A percentile compares a stretch with the other conserved stretches of the same genome.
Conservation (phyloP, 179 eudicot genomes). For the Spergularia azorica region DNA sequence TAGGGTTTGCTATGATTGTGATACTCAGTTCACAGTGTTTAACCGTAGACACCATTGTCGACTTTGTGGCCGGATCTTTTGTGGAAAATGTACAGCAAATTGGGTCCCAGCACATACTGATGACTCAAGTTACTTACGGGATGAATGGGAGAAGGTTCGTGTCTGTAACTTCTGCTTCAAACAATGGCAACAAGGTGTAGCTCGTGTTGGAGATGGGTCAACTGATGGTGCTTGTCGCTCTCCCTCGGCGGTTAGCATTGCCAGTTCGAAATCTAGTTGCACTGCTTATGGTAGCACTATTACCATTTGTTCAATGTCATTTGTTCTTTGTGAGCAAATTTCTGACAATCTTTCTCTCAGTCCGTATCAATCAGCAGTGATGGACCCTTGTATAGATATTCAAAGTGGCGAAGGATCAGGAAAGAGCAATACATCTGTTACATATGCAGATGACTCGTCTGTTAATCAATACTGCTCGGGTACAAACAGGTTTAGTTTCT, state of each 20-base stretch:
- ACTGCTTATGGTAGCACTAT: conserved; percentile 61
- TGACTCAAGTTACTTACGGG: conserved; percentile 40
- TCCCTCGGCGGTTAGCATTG: conserved; percentile 57
- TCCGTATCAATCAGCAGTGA: conserved; percentile 58
- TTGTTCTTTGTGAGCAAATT: conserved; percentile 51
- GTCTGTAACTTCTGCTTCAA: conserved; percentile 89
- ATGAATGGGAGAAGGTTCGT: conserved; percentile 76
- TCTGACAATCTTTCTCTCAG: conserved; percentile 49
- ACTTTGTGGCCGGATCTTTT: conserved; percentile 86
- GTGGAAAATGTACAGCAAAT: conserved; percentile 84
- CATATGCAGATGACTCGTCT: conserved; percentile 45
- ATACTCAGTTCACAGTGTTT: conserved; percentile 70
- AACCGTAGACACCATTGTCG: conserved; percentile 98
- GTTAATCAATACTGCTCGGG: conserved; percentile 42
- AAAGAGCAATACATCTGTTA: conserved; percentile 38
- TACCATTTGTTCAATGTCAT: conserved; percentile 66
- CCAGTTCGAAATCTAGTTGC: conserved; percentile 64
- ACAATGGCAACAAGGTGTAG: conserved; percentile 73
- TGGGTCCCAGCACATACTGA: conserved; percentile 58
- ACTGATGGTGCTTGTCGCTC: conserved; percentile 49
- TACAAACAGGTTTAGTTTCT: conserved; percentile 60
- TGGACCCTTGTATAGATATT: conserved; percentile 48
- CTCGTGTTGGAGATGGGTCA: conserved; percentile 42
- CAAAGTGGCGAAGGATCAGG: conserved; percentile 48
- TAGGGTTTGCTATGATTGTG: conserved; percentile 96